Evolutionary conservation across 352 stramenopile genomes (phyloP).

Genomic region (Chrysophaeum taylorii): DNA sequence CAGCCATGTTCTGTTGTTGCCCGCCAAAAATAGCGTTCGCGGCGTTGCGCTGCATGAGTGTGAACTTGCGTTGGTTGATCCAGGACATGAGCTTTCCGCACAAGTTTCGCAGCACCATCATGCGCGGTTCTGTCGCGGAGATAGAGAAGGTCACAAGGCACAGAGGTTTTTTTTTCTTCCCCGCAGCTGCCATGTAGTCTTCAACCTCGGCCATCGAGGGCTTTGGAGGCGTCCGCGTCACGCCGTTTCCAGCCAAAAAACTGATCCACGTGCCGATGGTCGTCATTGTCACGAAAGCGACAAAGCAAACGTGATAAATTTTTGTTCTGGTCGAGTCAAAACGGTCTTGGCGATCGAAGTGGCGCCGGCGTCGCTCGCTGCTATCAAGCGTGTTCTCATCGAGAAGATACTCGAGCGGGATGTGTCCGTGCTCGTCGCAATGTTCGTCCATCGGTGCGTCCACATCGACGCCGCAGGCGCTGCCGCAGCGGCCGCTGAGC

Average conservation of each 20-base stretch:
- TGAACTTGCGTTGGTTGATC: neutral
- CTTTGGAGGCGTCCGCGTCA: too few relatives aligned
- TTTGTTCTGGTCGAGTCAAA: neutral
- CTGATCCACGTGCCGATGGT: neutral
- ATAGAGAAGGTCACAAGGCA: constrained; percentile 5
- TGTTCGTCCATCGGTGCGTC: neutral
- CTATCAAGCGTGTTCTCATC: too few relatives aligned
- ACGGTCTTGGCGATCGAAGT: neutral
- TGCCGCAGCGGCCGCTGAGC: neutral
- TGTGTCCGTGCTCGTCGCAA: neutral
- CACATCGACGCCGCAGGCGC: neutral
- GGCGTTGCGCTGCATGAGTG: too few relatives aligned
- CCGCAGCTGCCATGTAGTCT: neutral
- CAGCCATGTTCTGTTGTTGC: too few relatives aligned
- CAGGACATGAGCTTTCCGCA: constrained; percentile 1
- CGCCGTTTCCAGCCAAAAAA: neutral
- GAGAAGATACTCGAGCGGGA: too few relatives aligned
- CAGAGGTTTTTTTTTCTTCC: neutral
- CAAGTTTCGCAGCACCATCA: constrained; percentile 11
- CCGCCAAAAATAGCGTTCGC: too few relatives aligned
- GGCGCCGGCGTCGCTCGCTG: too few relatives aligned
- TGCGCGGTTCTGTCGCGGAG: neutral
- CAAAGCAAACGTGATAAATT: neutral
- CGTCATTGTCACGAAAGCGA: neutral
- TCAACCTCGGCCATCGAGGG: neutral